Base-by-base conservation (phyloP, 768 basidiomycete species). In the Termitomyces sp. region DNA sequence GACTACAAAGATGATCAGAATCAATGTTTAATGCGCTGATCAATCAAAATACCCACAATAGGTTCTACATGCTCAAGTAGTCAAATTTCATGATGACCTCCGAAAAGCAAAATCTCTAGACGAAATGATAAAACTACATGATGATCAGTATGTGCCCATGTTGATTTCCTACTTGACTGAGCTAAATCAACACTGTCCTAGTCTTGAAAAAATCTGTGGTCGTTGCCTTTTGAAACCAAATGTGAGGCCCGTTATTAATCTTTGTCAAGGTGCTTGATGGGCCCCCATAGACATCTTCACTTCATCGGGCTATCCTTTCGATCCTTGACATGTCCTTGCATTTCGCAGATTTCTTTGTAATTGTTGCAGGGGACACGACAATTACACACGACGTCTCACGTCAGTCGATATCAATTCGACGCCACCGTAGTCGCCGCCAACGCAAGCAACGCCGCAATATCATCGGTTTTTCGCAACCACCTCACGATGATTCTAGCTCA, bases 241-340 rank as follows among this genome's bases (percentile, higher is more conserved):
- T 57, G 88, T 89, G 66, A 55, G 69, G 61, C 20, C 22, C 51
- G 52, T 5, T 16, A 38, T 45, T 10, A 16, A n/a, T 36, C 30
- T 52, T 59, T 16, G 14, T 28, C 7, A 10, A 48, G 8, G 38
- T 28, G 38, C n/a, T 54, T 58, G 33, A 46, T 52, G 52, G 16
- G 28, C 8, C 20, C n/a, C 49, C 36, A 10, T 58, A 92, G 89
- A 85, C 86, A 20, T 75, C 79, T 0, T 76, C 86, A 18, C 72
- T 91, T 8, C 83, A 85, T 64, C 81, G 81, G 60, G 81, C 85
- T 24, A 80, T 93, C 48, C 60, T 87, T 22, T 83, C 84, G 8
- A 79, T 91, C 58, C 74, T 92, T 28, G 89, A 93, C 68, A 84
- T 91, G 76, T 79, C 82, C 38, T 71, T 92, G 4, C 81, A 84